These are phyloP conservation scores for Microdochium trichocladiopsis DNA, from an alignment of 2,329 filamentous ascomycete genomes.

Conservation along the genomic window DNA sequence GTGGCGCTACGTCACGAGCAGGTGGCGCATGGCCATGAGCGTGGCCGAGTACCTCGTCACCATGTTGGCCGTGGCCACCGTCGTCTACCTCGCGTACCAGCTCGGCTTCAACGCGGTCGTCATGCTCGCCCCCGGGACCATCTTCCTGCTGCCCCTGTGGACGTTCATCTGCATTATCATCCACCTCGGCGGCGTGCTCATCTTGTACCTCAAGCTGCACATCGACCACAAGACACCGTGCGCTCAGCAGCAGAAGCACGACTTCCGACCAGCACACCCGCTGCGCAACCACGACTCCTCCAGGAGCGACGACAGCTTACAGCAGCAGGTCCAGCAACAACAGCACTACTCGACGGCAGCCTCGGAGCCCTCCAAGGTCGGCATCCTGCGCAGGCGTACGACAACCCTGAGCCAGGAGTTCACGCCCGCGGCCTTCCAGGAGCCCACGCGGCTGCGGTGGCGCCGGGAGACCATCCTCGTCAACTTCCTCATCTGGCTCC, in stretches of 20 bases:
- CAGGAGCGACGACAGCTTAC: background rate
- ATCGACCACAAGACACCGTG: constrained; percentile 1
- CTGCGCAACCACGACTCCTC: background rate
- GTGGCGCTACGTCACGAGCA: background rate
- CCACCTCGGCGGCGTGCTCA: constrained; percentile 8
- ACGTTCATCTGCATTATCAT: constrained; percentile 14
- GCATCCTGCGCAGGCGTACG: background rate
- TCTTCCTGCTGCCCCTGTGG: constrained; percentile 16
- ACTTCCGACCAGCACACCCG: no score
- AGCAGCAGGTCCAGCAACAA: background rate
- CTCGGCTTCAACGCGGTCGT: constrained; percentile 15
- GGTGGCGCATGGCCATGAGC: constrained; percentile 1
- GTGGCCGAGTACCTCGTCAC: constrained; percentile 12
- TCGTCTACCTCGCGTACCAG: constrained; percentile 14
- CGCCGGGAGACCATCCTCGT: constrained; percentile 7
- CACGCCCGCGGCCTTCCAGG: constrained; percentile 11
- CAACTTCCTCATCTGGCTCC: constrained; percentile 9
- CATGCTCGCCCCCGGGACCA: constrained; percentile 12
- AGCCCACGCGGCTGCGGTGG: constrained; percentile 6
- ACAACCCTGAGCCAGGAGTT: constrained; percentile 4
- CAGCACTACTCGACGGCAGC: constrained; percentile 7
- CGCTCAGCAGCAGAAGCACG: background rate
- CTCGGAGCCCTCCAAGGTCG: background rate
- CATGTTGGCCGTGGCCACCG: constrained; percentile 13
- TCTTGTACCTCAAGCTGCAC: constrained; percentile 9